Evolutionary conservation across 345 rosid genomes (phyloP).

Genomic region (Odontarrhena argentea): DNA sequence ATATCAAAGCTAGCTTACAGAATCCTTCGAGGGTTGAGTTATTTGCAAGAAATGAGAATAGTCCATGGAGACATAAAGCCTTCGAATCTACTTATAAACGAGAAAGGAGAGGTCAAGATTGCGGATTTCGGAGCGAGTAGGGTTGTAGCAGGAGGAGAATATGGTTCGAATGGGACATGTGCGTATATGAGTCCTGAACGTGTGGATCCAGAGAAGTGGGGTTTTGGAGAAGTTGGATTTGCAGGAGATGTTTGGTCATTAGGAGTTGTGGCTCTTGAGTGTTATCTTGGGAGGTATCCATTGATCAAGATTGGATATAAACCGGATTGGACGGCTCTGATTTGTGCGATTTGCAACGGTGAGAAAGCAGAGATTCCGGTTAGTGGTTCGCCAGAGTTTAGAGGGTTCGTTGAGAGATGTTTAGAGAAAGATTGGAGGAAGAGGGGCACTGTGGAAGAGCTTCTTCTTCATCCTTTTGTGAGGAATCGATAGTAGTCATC

Average conservation of each 20-base stretch:
- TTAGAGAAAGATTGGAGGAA: slow-evolving; percentile 69
- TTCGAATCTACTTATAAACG: slow-evolving; percentile 58
- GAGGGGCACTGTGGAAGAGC: slow-evolving; percentile 57
- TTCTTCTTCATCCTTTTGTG: slow-evolving; percentile 61
- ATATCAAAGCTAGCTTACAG: slow-evolving; percentile 46
- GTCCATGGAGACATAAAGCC: slow-evolving; percentile 76
- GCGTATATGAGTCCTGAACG: slow-evolving; percentile 81
- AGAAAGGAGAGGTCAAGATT: slow-evolving; percentile 56
- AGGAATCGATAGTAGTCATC: slow-evolving; percentile 4
- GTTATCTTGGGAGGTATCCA: slow-evolving; percentile 62
- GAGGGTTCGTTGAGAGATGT: slow-evolving; percentile 53
- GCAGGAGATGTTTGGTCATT: slow-evolving; percentile 68
- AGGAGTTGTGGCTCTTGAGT: slow-evolving; percentile 64
- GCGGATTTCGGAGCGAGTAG: slow-evolving; percentile 74
- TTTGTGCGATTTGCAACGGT: slow-evolving; percentile 56
- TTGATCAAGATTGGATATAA: slow-evolving; percentile 54
- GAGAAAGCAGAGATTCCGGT: slow-evolving; percentile 52
- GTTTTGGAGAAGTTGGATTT: slow-evolving; percentile 47
- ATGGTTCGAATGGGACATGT: slow-evolving; percentile 54
- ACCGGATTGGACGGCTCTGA: slow-evolving; percentile 63
- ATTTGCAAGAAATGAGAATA: slow-evolving; percentile 55
- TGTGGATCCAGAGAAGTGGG: slow-evolving; percentile 60
- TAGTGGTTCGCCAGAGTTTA: slow-evolving; percentile 50
- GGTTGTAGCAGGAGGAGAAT: slow-evolving; percentile 41
- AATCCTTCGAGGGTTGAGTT: slow-evolving; percentile 51